phyloP scores from a whole-genome alignment of 345 rosid genomes.

The Eutrema japonicum region DNA sequence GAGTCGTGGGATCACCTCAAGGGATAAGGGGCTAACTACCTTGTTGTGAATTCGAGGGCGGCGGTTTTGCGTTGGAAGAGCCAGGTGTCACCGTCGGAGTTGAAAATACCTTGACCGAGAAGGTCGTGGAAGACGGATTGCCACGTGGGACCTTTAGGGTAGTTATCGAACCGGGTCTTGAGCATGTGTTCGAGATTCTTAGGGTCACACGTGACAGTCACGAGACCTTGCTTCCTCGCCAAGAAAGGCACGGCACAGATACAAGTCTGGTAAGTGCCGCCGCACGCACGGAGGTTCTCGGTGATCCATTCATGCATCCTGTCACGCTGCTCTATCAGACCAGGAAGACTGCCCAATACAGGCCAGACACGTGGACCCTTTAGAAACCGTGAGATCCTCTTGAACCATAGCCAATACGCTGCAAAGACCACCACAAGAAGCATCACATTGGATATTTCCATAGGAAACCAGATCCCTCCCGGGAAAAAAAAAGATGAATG shows the following conservation, averaged over 20 bases:
- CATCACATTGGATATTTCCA: slow-evolving; percentile 67
- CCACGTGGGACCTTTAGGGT: slow-evolving; percentile 99
- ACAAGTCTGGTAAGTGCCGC: slow-evolving; percentile 98
- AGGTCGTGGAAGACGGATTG: slow-evolving; percentile 92
- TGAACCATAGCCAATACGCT: slow-evolving; percentile 85
- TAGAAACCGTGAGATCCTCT: slow-evolving; percentile 69
- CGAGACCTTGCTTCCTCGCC: slow-evolving; percentile 84
- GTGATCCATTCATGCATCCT: slow-evolving; percentile 98
- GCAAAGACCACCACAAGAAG: slow-evolving; percentile 60
- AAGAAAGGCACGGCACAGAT: slow-evolving; percentile 84
- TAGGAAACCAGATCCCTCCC: slow-evolving; percentile 17
- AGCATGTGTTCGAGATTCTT: slow-evolving; percentile 82
- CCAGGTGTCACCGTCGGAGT: slow-evolving; percentile 94
- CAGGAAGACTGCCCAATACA: slow-evolving; percentile 88
- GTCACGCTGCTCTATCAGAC: slow-evolving; percentile 79
- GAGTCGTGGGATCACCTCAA: background rate
- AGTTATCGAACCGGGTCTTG: slow-evolving; percentile 85
- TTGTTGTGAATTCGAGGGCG: slow-evolving; percentile 94
- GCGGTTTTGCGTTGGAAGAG: slow-evolving; percentile 93
- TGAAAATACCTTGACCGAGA: slow-evolving; percentile 93
- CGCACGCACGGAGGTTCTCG: slow-evolving; percentile 84
- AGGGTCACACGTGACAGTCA: slow-evolving; percentile 97
- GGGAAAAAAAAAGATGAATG: background rate
- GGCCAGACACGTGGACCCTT: slow-evolving; percentile 96
- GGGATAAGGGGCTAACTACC: slow-evolving; percentile 31